These are phyloP conservation scores for Bonia amplexicaulis DNA, from an alignment of 176 grass and related monocot species.

Conservation along the genomic window DNA sequence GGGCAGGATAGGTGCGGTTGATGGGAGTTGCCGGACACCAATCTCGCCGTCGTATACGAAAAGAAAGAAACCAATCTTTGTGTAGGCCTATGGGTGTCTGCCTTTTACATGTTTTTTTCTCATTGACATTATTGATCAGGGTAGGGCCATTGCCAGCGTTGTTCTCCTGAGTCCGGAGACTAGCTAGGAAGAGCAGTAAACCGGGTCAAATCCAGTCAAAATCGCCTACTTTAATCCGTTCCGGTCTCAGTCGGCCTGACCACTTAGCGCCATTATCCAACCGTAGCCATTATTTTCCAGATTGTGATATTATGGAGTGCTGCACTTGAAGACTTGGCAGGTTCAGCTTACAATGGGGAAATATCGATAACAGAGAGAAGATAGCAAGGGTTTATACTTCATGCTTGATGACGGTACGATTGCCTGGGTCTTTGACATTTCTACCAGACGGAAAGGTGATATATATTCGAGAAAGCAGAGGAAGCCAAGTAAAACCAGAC, in stretches of 20 bases:
- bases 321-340: not conserved
- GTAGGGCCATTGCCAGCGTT: not conserved
- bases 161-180: not conserved
- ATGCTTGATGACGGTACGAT: slow-evolving; percentile 10
- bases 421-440: slow-evolving; percentile 6
- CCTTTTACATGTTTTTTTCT: slow-evolving; percentile 9
- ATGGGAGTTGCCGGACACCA: slow-evolving; percentile 45
- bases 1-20: slow-evolving; percentile 34
- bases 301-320: not conserved
- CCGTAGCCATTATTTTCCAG: not conserved
- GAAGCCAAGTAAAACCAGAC: slow-evolving; percentile 27
- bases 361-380: not conserved
- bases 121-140: not conserved
- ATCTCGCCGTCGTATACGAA: slow-evolving; percentile 27
- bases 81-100: slow-evolving; percentile 9
- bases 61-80: slow-evolving; percentile 10
- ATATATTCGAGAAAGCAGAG: slow-evolving; percentile 19
- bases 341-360: not conserved
- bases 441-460: not conserved
- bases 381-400: not conserved
- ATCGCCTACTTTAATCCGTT: not conserved
- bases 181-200: not conserved
- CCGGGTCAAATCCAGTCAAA: not conserved
- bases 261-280: not conserved
- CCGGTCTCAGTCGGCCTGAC: not conserved